A percentile compares a stretch with the other conserved stretches of the same genome.
These are phyloP conservation scores for Russula ochroleuca DNA, from an alignment of 768 basidiomycete species.

Conservation along the genomic window DNA sequence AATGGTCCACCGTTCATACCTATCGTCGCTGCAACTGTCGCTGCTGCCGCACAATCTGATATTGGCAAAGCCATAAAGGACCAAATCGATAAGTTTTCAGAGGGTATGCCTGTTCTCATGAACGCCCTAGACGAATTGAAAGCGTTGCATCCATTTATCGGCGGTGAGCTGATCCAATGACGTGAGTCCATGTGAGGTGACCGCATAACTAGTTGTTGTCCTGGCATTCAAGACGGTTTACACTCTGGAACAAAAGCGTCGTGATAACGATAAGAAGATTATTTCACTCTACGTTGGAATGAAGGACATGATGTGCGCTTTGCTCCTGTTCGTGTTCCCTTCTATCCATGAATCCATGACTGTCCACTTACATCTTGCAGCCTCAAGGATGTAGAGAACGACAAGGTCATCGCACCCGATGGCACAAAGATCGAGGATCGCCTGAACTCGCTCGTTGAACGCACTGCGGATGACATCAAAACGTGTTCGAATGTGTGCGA, in stretches of 20 bases:
- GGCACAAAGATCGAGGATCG: conserved; percentile 37
- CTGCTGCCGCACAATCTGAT: not conserved
- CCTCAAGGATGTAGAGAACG: conserved; percentile 32
- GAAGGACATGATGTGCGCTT: conserved; percentile 43
- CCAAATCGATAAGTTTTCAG: conserved; percentile 29
- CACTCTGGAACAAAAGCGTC: conserved; percentile 43
- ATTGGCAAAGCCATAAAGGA: conserved; percentile 20
- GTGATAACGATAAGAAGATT: conserved; percentile 51
- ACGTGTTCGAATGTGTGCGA: conserved; percentile 36
- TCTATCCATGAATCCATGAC: too few species aligned
- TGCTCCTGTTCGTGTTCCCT: conserved; percentile 8
- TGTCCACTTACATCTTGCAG: conserved; percentile 25
- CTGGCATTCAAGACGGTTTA: conserved; percentile 49
- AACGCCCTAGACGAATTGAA: conserved; percentile 32
- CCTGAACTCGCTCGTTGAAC: conserved; percentile 33
- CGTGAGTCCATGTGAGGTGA: not conserved
- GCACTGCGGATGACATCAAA: conserved; percentile 34
- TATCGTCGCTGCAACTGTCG: not conserved
- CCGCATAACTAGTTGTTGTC: conserved; percentile 39
- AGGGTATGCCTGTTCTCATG: conserved; percentile 31
- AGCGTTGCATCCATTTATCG: conserved; percentile 32
- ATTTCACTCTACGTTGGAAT: conserved; percentile 46
- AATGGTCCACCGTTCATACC: not conserved
- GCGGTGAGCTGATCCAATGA: conserved; percentile 24
- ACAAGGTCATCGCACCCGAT: conserved; percentile 32